These are phyloP conservation scores for Linum usitatissimum DNA, from an alignment of 345 rosid genomes.

Conservation along the genomic window DNA sequence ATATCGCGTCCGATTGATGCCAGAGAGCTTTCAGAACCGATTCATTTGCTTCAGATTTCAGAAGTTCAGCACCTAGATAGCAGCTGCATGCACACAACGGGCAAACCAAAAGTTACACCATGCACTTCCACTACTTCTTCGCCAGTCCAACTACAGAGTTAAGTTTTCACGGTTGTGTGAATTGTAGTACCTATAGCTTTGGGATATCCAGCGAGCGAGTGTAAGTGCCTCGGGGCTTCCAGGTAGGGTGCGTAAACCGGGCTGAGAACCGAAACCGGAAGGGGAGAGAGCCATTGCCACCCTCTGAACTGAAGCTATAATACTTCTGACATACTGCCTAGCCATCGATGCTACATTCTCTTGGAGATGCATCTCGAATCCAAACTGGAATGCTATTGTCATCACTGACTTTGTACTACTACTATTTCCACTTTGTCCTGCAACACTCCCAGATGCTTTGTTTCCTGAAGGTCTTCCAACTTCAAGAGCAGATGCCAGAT, in stretches of 20 bases:
- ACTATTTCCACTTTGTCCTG: background rate
- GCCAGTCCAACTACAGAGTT: background rate
- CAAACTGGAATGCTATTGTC: constrained; percentile 9
- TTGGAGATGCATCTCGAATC: background rate
- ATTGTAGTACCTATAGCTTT: background rate
- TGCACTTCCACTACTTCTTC: no score
- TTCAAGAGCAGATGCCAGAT: constrained; percentile 1
- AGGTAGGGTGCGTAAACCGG: background rate
- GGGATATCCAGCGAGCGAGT: background rate
- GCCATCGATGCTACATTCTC: constrained; percentile 1
- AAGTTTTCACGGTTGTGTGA: background rate
- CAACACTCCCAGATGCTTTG: no score
- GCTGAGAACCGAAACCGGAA: background rate
- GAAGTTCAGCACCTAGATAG: background rate
- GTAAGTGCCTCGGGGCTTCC: constrained; percentile 3
- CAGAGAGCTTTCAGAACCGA: constrained; percentile 75
- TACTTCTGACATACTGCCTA: background rate
- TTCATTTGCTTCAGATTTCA: constrained; percentile 44
- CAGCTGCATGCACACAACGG: no score
- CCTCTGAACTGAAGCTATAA: constrained; percentile 3
- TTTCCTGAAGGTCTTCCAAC: background rate
- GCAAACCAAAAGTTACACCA: no score
- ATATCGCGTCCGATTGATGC: constrained; percentile 73
- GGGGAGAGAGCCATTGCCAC: constrained; percentile 1
- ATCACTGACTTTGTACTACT: background rate